A percentile compares a stretch with the other conserved stretches of the same genome.
These are phyloP conservation scores for Cornus controversa DNA, from an alignment of 148 eudicot genomes.

Conservation along the genomic window DNA sequence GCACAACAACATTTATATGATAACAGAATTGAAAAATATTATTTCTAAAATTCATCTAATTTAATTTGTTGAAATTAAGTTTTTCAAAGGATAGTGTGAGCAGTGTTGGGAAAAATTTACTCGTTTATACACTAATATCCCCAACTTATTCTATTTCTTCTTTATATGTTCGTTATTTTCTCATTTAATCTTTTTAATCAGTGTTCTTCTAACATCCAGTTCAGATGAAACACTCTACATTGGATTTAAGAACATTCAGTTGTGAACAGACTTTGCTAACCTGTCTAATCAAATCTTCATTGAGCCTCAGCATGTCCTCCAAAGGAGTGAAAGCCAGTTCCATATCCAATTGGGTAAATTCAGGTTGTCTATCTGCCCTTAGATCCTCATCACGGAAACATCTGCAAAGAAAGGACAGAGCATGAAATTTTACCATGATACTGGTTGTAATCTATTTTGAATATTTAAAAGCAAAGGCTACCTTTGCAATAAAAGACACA, in stretches of 20 bases:
- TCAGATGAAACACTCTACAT: no score
- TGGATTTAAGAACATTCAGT: not conserved
- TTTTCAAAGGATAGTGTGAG: not conserved
- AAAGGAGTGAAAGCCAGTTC: constrained; percentile 93
- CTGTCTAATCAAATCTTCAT: constrained; percentile 96
- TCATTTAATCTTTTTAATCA: not conserved
- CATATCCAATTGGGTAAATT: constrained; percentile 94
- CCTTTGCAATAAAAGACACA: not conserved
- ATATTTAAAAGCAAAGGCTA: not conserved
- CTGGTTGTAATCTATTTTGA: not conserved
- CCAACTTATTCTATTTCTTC: not conserved
- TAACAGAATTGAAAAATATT: no score
- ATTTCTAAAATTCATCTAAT: not conserved
- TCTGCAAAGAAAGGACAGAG: constrained; percentile 35
- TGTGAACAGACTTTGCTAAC: constrained; percentile 36
- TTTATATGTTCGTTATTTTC: not conserved
- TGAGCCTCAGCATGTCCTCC: constrained; percentile 89
- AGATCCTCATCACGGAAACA: constrained; percentile 98
- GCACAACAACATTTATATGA: no score
- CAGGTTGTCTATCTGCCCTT: constrained; percentile 98
- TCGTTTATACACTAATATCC: not conserved
- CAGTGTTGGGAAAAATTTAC: not conserved
- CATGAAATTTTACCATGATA: constrained; percentile 1
- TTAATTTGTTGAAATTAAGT: not conserved
- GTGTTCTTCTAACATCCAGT: not conserved